Base-by-base conservation (phyloP, 192 early-diverging fungal species). In the Entophlyctis luteolus region DNA sequence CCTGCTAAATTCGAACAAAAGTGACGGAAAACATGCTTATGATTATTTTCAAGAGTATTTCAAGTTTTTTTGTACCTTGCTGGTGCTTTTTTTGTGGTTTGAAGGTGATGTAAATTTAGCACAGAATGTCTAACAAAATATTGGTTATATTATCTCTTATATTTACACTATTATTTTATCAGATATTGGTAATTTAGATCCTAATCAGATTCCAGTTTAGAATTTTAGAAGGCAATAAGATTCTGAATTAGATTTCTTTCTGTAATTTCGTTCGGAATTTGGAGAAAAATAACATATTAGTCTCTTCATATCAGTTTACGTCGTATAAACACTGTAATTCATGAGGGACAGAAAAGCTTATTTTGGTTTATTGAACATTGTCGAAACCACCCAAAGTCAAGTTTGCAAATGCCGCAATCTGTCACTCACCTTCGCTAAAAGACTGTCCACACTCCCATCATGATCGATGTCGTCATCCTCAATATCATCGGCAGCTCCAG, bases 221-320 rank as follows among this genome's bases (percentile, higher is more conserved):
- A 52, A 52, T 52, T 52, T 5, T 52, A 52, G 50, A 52, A 52
- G 14, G 50, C 50, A 52, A 22, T 52, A 18, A 52, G 50, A 52
- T 52, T 52, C 50, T 52, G 50, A 52, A 52, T 52, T 52, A 52
- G 50, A 52, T 52, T 52, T 52, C 22, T 52, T 52, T 45, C 42
- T 45, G 42, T 45, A 45, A 45, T 45, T 45, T 45, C n/a, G 42
- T 14, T 45, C n/a, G 42, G 42, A 45, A 45, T 14, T 27, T 52
- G 50, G 22, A 52, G 25, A 23, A 23, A 52, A 52, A 14, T 6
- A 52, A 52, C 8, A 42, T 42, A 42, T 12, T 12, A 8, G n/a
- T 12, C 39, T n/a, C n/a, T n/a, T n/a, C n/a, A n/a, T n/a, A n/a
- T n/a, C n/a, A n/a, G n/a, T n/a, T n/a, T n/a, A n/a, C n/a, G n/a